These are phyloP conservation scores for Fusarium chaquense DNA, from an alignment of 2,329 filamentous ascomycete species.

Conservation along the genomic window DNA sequence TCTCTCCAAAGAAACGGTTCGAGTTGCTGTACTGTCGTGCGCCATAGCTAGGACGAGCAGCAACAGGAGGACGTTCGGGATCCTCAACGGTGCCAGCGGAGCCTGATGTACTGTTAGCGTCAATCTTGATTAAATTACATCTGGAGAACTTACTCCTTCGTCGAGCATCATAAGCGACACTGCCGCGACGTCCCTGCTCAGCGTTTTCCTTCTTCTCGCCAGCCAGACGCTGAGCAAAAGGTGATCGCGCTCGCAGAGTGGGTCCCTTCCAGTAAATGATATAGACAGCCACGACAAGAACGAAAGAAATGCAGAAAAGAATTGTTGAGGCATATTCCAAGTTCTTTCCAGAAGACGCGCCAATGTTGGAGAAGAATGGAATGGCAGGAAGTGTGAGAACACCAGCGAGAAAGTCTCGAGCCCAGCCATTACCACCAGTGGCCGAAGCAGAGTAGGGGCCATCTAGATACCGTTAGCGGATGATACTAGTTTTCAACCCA, in stretches of 20 bases:
- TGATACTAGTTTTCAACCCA: accelerated
- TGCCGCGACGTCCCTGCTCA: slow-evolving; percentile 49
- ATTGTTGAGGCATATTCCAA: slow-evolving; percentile 73
- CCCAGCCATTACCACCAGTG: slow-evolving; percentile 80
- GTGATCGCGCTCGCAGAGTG: slow-evolving; percentile 68
- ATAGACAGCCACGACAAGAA: slow-evolving; percentile 73
- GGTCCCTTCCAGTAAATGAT: slow-evolving; percentile 76
- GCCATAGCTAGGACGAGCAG: slow-evolving; percentile 32
- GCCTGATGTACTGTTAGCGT: slow-evolving; percentile 37
- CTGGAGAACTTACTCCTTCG: slow-evolving; percentile 47
- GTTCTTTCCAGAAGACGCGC: slow-evolving; percentile 58
- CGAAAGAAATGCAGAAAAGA: slow-evolving; percentile 70
- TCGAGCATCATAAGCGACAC: slow-evolving; percentile 42
- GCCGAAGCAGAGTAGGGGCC: slow-evolving; percentile 80
- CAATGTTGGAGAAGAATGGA: slow-evolving; percentile 72
- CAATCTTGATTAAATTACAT: accelerated
- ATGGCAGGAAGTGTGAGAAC: slow-evolving; percentile 76
- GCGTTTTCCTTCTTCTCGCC: slow-evolving; percentile 52
- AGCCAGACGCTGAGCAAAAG: slow-evolving; percentile 73
- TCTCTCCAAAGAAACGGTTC: slow-evolving; percentile 58
- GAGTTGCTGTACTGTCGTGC: slow-evolving; percentile 54
- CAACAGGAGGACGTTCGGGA: slow-evolving; percentile 27
- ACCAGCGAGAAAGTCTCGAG: slow-evolving; percentile 79
- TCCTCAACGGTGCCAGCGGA: slow-evolving; percentile 35
- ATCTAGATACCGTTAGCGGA: slow-evolving; percentile 22